phyloP scores from a whole-genome alignment of 2,329 filamentous ascomycete species.

The Ophiostoma himal-ulmi region DNA sequence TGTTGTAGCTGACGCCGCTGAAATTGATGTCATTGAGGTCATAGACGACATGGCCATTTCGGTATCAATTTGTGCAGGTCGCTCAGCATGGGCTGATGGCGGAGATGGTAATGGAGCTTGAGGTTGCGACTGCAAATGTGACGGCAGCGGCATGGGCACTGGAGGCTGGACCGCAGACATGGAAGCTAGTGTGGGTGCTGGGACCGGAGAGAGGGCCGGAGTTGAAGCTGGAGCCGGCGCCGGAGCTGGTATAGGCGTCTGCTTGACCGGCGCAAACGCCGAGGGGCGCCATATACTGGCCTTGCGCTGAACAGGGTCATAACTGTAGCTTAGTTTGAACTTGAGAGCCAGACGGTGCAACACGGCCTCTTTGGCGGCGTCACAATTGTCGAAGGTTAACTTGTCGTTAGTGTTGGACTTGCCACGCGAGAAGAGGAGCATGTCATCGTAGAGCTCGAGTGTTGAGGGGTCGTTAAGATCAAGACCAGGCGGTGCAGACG shows the following conservation, averaged over 20 bases:
- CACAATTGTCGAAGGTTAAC: constrained; percentile 30
- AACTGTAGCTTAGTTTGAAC: constrained; percentile 30
- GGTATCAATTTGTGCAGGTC: not conserved
- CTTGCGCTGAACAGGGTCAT: constrained; percentile 28
- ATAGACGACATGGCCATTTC: constrained; percentile 12
- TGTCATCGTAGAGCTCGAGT: constrained; percentile 28
- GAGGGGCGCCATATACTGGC: constrained; percentile 28
- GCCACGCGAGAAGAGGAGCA: constrained; percentile 29
- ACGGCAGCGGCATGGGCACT: not conserved
- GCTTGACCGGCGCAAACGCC: not conserved
- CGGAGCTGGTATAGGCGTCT: constrained; percentile 9
- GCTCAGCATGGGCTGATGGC: not conserved
- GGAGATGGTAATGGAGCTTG: not conserved
- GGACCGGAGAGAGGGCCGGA: not conserved
- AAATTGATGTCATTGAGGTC: not conserved
- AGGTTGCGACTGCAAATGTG: not conserved
- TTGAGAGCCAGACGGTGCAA: constrained; percentile 30
- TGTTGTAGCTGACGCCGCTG: not conserved
- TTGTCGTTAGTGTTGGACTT: constrained; percentile 27
- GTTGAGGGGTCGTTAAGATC: constrained; percentile 27
- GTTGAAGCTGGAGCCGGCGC: not conserved
- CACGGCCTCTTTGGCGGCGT: constrained; percentile 29
- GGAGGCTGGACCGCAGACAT: not conserved
- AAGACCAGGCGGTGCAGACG: not conserved
- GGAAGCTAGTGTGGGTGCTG: not conserved